phyloP scores from a whole-genome alignment of 2,329 filamentous ascomycete genomes.

The Penicillium sp. region DNA sequence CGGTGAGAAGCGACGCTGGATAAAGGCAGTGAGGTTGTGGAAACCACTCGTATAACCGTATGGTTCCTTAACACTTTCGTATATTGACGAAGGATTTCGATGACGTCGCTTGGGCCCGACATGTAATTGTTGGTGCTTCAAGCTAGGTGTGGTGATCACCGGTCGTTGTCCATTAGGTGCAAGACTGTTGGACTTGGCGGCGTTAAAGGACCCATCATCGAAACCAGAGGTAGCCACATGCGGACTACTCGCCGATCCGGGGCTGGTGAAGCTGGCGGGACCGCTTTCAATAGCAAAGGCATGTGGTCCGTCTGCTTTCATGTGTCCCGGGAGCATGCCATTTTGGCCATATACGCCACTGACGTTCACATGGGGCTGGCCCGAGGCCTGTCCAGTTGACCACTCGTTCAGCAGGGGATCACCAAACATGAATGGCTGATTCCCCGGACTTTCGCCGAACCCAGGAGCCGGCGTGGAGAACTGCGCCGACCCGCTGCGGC shows the following conservation, averaged over 20 bases:
- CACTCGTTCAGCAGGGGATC: constrained; percentile 49
- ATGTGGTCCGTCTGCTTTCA: constrained; percentile 51
- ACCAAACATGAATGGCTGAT: constrained; percentile 47
- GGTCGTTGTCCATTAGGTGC: constrained; percentile 36
- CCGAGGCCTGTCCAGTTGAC: constrained; percentile 39
- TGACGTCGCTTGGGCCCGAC: constrained; percentile 50
- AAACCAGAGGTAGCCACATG: constrained; percentile 44
- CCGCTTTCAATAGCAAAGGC: constrained; percentile 64
- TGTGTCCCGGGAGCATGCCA: constrained; percentile 41
- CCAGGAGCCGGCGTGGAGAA: constrained; percentile 41
- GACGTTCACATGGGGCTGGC: constrained; percentile 34
- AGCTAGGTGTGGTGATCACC: constrained; percentile 44
- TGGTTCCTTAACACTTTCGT: constrained; percentile 83
- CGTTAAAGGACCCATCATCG: constrained; percentile 36
- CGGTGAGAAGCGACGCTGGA: constrained; percentile 74
- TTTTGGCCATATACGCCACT: constrained; percentile 38
- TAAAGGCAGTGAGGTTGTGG: constrained; percentile 78
- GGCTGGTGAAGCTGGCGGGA: constrained; percentile 56
- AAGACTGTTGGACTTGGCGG: constrained; percentile 29
- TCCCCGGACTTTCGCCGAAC: constrained; percentile 48
- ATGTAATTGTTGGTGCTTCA: constrained; percentile 43
- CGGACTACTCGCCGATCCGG: constrained; percentile 58
- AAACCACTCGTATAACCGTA: constrained; percentile 90
- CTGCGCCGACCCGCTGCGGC: constrained; percentile 42
- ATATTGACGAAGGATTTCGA: constrained; percentile 79